phyloP scores from a whole-genome alignment of 2,329 filamentous ascomycete genomes.

The Paraconiothyrium brasiliense region DNA sequence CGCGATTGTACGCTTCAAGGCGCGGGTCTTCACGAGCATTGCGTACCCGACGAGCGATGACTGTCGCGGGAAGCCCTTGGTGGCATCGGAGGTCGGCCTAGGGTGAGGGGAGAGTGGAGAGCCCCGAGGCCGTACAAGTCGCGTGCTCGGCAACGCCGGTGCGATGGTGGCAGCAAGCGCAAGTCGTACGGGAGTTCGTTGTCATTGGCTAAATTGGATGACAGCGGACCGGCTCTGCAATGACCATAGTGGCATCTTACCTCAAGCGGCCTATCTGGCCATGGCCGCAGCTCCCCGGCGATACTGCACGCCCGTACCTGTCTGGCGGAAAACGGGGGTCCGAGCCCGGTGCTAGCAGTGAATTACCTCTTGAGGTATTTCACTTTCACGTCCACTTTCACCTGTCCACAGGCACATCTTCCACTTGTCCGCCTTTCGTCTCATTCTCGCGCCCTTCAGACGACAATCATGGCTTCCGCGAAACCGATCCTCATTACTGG shows the following conservation, averaged over 20 bases:
- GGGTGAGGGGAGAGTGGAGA: conserved; percentile 12
- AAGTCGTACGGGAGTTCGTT: background rate
- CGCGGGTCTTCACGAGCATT: no score
- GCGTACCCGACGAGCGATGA: background rate
- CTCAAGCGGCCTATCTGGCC: background rate
- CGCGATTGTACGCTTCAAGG: background rate
- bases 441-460: background rate
- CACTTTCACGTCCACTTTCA: background rate
- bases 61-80: background rate
- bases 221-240: background rate
- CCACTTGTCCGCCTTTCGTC: background rate
- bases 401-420: background rate
- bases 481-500: conserved; percentile 57
- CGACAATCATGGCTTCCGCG: conserved; percentile 39
- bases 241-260: background rate
- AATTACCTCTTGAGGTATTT: background rate
- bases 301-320: background rate
- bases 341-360: background rate
- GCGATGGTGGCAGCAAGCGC: background rate
- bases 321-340: conserved; percentile 12
- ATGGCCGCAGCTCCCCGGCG: background rate
- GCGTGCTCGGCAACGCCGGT: background rate
- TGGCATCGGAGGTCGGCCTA: conserved; percentile 8
- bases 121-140: conserved; percentile 6
- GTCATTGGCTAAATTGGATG: background rate